Percentiles rank a stretch among this genome's conserved stretches.
phyloP scores from a whole-genome alignment of 192 early-diverging fungal species.

The Backusella psychrophila region DNA sequence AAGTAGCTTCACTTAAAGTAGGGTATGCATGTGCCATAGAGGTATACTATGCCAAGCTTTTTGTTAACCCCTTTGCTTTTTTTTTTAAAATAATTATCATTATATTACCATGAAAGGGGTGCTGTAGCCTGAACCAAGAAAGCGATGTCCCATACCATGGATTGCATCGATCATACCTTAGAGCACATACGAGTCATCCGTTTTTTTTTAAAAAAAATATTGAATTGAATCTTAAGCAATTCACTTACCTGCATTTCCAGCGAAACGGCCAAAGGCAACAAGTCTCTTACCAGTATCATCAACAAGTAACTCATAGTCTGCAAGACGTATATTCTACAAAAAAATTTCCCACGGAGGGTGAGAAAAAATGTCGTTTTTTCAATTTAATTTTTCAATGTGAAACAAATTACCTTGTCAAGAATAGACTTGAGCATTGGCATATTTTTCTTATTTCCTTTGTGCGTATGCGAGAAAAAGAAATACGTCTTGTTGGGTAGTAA shows the following conservation, averaged over 20 bases:
- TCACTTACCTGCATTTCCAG: slow-evolving; percentile 82
- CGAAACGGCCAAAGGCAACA: slow-evolving; percentile 91
- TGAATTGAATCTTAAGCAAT: not conserved
- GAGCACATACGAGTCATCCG: not conserved
- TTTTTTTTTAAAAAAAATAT: not conserved
- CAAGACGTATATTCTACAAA: slow-evolving; percentile 75
- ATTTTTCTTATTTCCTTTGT: slow-evolving; percentile 95
- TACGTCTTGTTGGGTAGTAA: slow-evolving; percentile 90
- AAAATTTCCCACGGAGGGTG: not conserved
- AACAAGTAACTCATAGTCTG: slow-evolving; percentile 95
- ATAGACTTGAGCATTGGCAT: slow-evolving; percentile 87
- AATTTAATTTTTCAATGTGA: not conserved
- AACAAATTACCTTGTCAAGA: slow-evolving; percentile 74
- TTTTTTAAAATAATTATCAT: not conserved
- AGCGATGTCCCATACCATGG: slow-evolving; percentile 87
- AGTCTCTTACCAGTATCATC: slow-evolving; percentile 72
- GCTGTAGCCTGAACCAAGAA: slow-evolving; percentile 89
- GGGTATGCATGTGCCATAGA: slow-evolving; percentile 77
- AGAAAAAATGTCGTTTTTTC: not conserved
- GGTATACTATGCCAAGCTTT: slow-evolving; percentile 43
- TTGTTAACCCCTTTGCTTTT: not conserved
- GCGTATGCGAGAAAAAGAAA: slow-evolving; percentile 95
- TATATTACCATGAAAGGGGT: slow-evolving; percentile 84
- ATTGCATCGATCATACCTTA: slow-evolving; percentile 84
- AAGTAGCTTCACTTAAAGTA: slow-evolving; percentile 57